phyloP scores from a whole-genome alignment of 352 stramenopile genomes.

The Blastocystis hominis region DNA sequence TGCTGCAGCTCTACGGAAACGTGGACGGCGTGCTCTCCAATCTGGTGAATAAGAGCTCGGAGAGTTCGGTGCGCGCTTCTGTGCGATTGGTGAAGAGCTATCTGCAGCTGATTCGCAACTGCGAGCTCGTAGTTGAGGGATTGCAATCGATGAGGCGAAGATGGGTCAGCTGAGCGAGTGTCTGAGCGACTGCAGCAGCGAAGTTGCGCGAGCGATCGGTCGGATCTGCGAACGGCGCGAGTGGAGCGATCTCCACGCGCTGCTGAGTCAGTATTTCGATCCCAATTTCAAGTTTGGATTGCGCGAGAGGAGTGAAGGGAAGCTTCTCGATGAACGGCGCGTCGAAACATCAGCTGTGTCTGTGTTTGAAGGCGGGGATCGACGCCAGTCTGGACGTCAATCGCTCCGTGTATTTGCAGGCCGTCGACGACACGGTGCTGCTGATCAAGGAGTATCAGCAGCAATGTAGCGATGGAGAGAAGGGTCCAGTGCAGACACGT shows the following conservation, averaged over 20 bases:
- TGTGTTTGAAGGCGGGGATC: not conserved
- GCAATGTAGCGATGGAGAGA: not conserved
- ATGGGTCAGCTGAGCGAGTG: not conserved
- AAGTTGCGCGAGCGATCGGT: not conserved
- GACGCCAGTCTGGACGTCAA: not conserved
- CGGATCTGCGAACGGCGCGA: not conserved
- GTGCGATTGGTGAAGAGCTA: not conserved
- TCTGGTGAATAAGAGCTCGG: not conserved
- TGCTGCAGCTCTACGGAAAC: not conserved
- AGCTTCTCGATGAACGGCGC: not conserved
- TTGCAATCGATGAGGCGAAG: not conserved
- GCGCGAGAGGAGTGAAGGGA: not conserved
- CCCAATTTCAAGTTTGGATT: not conserved
- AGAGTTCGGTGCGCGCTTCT: not conserved
- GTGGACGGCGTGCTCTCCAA: not conserved
- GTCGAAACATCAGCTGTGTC: slow-evolving; percentile 11
- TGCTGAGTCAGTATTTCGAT: not conserved
- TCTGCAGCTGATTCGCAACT: not conserved
- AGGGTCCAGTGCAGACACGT: not conserved
- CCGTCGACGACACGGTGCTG: not conserved
- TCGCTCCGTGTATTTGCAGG: not conserved
- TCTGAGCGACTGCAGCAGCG: not conserved
- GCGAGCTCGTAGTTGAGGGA: not conserved
- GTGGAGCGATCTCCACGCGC: not conserved
- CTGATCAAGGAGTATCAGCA: not conserved